These are phyloP conservation scores for Mycothermus thermophilus DNA, from an alignment of 495 filamentous ascomycete genomes.

Conservation along the genomic window DNA sequence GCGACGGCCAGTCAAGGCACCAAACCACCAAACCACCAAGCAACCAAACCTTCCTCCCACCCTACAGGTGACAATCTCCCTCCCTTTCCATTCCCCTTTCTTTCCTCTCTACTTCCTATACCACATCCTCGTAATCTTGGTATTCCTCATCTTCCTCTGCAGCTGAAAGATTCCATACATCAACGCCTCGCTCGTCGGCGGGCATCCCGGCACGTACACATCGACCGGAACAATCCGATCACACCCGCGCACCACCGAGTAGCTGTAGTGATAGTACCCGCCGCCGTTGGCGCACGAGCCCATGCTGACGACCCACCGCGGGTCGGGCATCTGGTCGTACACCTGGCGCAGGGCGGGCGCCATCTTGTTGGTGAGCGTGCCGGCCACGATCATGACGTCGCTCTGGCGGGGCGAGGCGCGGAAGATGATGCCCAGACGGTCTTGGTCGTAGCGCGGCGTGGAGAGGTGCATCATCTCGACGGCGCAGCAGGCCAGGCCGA, in stretches of 20 bases:
- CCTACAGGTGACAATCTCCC: neutral
- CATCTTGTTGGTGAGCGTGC: conserved; percentile 97
- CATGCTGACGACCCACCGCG: conserved; percentile 86
- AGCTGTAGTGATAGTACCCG: conserved; percentile 90
- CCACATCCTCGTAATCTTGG: conserved; percentile 56
- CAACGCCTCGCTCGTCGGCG: conserved; percentile 75
- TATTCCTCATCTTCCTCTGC: conserved; percentile 78
- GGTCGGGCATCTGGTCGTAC: conserved; percentile 97
- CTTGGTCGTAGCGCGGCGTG: conserved; percentile 90
- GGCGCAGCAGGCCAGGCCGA: conserved; percentile 92
- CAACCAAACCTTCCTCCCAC: no score
- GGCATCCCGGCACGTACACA: conserved; percentile 86
- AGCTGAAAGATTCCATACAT: conserved; percentile 81
- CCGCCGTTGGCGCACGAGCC: conserved; percentile 85
- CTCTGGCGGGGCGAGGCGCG: conserved; percentile 88
- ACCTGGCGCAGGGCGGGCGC: conserved; percentile 86
- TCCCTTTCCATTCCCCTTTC: neutral
- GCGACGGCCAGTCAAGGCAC: no score
- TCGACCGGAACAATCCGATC: conserved; percentile 87
- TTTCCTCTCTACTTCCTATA: conserved; percentile 21
- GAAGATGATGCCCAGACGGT: conserved; percentile 94
- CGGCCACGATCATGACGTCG: conserved; percentile 96
- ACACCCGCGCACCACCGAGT: conserved; percentile 75
- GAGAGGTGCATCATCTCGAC: conserved; percentile 98
- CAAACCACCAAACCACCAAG: no score